Percentiles rank a stretch among this genome's conserved stretches.
phyloP scores from a whole-genome alignment of 805 yeast species.

The Yarrowia sp. region DNA sequence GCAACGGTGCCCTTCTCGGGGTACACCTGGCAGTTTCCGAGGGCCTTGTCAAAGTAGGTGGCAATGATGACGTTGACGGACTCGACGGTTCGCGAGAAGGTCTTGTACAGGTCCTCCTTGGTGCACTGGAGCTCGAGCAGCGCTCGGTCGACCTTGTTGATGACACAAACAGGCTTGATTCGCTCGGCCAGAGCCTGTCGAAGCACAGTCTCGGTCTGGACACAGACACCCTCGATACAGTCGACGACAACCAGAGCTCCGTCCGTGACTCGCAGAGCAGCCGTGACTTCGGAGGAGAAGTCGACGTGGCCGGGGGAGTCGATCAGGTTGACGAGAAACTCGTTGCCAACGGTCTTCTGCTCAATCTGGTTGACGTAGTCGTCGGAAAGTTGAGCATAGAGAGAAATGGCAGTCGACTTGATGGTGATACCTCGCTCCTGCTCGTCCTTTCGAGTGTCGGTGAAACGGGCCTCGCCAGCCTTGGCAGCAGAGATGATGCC shows the following conservation, averaged over 20 bases:
- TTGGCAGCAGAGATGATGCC: conserved; percentile 99
- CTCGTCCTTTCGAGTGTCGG: conserved; percentile 99
- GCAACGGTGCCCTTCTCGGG: conserved; percentile 99
- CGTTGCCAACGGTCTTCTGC: conserved; percentile 91
- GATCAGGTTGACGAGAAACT: conserved; percentile 94
- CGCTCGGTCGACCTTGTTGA: conserved; percentile 99
- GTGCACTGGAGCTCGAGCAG: conserved; percentile 96
- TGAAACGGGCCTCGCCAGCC: conserved; percentile 99
- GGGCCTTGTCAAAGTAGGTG: conserved; percentile 82
- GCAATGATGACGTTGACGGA: conserved; percentile 98
- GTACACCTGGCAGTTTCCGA: conserved; percentile 98
- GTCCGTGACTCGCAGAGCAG: conserved; percentile 99
- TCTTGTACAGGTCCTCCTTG: conserved; percentile 98
- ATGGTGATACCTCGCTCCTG: conserved; percentile 99
- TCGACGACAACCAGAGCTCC: conserved; percentile 99
- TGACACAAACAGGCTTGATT: conserved; percentile 96
- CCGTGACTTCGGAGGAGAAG: conserved; percentile 99
- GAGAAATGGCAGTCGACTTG: conserved; percentile 97
- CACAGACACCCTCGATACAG: conserved; percentile 99
- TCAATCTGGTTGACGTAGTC: conserved; percentile 84
- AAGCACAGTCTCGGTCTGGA: conserved; percentile 98
- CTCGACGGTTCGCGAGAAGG: conserved; percentile 98
- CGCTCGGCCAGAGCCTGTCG: conserved; percentile 99
- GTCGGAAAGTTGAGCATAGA: conserved; percentile 81
- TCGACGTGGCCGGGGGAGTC: conserved; percentile 99